Percentiles rank a stretch among this genome's conserved stretches.
These are phyloP conservation scores for Trifolium pratense DNA, from an alignment of 306 rosid genomes.

Conservation along the genomic window DNA sequence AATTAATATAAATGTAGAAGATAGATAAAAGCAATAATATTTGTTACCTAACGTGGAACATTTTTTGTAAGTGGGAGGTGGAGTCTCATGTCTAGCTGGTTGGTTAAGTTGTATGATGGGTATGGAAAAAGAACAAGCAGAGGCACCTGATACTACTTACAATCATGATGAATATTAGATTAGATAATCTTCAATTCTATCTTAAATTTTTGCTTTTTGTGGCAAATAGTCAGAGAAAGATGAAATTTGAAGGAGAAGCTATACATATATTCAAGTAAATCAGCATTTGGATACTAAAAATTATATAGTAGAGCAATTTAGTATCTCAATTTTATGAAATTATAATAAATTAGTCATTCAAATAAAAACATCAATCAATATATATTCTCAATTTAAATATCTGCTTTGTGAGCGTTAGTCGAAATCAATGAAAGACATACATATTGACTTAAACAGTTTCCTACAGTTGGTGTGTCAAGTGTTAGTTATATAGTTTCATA, in stretches of 20 bases:
- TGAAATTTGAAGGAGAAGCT: slow-evolving; percentile 58
- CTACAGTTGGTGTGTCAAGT: no score
- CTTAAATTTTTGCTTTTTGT: slow-evolving; percentile 53
- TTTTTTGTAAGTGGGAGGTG: slow-evolving; percentile 51
- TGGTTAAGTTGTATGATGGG: slow-evolving; percentile 56
- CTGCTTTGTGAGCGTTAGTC: no score
- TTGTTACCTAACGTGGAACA: slow-evolving; percentile 48
- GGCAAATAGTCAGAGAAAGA: slow-evolving; percentile 55
- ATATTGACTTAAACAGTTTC: no score
- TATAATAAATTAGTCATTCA: no score
- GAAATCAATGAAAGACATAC: no score
- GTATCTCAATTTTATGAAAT: no score
- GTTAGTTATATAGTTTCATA: no score
- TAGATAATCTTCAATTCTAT: slow-evolving; percentile 54
- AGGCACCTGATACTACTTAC: slow-evolving; percentile 83
- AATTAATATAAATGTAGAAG: slow-evolving; percentile 11
- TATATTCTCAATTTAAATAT: no score
- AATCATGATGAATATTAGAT: slow-evolving; percentile 46
- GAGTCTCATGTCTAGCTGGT: slow-evolving; percentile 33
- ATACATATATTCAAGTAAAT: no score
- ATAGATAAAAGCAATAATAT: slow-evolving; percentile 21
- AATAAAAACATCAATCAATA: no score
- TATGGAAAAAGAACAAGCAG: slow-evolving; percentile 57
- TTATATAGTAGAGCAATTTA: no score
- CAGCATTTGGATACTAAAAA: no score